phyloP scores from a whole-genome alignment of 106 monocot genomes.

The Triglochin maritima region DNA sequence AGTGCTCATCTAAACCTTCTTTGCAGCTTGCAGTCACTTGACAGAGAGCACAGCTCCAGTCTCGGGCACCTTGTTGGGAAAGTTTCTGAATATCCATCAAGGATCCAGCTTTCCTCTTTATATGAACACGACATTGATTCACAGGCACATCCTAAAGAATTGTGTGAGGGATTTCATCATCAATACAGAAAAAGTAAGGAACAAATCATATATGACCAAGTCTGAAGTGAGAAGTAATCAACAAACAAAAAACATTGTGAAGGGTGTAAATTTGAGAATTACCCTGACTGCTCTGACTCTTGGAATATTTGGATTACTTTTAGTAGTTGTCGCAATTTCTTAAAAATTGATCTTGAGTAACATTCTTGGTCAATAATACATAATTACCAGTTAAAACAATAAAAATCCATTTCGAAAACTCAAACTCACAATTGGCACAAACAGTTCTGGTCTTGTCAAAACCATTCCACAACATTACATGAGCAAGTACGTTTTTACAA shows the following conservation, averaged over 20 bases:
- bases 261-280: not conserved
- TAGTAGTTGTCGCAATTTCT: too few species aligned
- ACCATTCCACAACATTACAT: too few species aligned
- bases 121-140: not conserved
- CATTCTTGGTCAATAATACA: too few species aligned
- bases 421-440: too few species aligned
- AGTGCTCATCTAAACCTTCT: slow-evolving; percentile 15
- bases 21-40: slow-evolving; percentile 18
- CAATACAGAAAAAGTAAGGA: not conserved
- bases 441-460: too few species aligned
- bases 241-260: not conserved
- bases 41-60: slow-evolving; percentile 22
- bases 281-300: not conserved
- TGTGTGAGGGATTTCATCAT: not conserved
- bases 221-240: not conserved
- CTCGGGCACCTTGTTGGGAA: not conserved
- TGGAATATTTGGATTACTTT: not conserved
- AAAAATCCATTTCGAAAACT: too few species aligned
- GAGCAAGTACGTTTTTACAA: too few species aligned
- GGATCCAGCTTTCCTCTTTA: slow-evolving; percentile 12
- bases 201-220: not conserved
- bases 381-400: too few species aligned
- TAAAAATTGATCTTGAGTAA: too few species aligned
- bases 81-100: not conserved
- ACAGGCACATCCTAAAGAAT: not conserved